Evolutionary conservation across 2,329 filamentous ascomycete genomes (phyloP).

Genomic region (Neofusicoccum laricinum): DNA sequence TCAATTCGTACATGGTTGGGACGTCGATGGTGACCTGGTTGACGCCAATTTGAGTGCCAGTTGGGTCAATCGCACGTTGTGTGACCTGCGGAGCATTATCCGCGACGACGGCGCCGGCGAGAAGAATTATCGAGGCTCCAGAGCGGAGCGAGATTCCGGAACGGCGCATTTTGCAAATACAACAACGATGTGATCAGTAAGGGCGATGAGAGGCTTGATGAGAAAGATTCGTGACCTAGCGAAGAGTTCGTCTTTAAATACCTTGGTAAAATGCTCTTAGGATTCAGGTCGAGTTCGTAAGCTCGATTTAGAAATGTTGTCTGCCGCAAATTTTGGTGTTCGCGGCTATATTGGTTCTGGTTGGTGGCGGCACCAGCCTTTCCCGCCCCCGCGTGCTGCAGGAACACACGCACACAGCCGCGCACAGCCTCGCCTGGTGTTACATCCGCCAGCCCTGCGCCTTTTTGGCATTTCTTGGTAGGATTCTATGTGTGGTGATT

Average conservation of each 20-base stretch:
- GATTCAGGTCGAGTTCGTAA: no score
- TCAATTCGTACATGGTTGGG: background rate
- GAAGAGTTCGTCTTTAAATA: no score
- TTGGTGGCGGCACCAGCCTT: background rate
- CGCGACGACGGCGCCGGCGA: background rate
- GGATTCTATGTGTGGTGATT: background rate
- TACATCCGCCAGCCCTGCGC: background rate
- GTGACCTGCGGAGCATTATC: background rate
- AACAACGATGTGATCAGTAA: no score
- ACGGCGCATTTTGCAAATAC: no score
- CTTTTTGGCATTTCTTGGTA: background rate
- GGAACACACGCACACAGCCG: background rate
- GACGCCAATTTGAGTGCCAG: background rate
- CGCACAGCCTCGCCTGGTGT: background rate
- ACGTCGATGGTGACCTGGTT: background rate
- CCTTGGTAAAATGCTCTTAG: no score
- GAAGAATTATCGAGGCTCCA: no score
- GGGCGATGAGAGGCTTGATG: no score
- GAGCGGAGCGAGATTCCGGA: no score
- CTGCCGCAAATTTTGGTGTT: no score
- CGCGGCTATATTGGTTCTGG: background rate
- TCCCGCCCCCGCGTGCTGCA: background rate
- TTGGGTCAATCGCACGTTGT: background rate
- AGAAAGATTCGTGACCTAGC: no score
- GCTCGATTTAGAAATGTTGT: no score